phyloP scores from a whole-genome alignment of 495 filamentous ascomycete genomes.

The Saxophila tyrrhenica region DNA sequence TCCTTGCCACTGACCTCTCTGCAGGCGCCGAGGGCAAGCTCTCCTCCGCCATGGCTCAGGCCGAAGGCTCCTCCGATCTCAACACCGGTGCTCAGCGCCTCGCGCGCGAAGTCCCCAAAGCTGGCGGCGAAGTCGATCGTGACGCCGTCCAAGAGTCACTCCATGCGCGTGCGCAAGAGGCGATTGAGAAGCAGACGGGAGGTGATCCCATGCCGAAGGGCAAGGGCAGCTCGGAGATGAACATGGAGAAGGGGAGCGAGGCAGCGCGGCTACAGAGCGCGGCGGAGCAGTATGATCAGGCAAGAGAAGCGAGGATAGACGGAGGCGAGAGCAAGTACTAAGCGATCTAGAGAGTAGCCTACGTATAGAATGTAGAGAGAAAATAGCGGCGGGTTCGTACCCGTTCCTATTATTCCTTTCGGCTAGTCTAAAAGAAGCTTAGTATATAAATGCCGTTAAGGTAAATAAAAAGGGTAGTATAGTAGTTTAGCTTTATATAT shows the following conservation, averaged over 20 bases:
- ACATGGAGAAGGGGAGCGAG: constrained; percentile 1
- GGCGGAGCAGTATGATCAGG: background rate
- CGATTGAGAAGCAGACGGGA: background rate
- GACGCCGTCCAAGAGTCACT: background rate
- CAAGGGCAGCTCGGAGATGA: background rate
- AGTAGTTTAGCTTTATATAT: no score
- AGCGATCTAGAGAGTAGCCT: no score
- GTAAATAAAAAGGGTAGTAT: no score
- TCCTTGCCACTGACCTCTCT: background rate
- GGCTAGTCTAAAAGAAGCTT: no score
- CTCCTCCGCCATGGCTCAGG: background rate
- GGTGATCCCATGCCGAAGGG: background rate
- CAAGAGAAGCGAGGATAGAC: background rate
- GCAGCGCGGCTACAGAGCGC: background rate
- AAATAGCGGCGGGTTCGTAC: no score
- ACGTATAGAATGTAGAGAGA: no score
- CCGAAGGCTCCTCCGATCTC: background rate
- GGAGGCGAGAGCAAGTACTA: background rate
- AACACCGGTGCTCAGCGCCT: background rate
- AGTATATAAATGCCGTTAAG: no score
- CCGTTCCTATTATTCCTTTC: no score
- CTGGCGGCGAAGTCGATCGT: background rate
- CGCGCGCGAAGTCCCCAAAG: background rate
- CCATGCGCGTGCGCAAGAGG: background rate
- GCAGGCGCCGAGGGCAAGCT: background rate